Evolutionary conservation across 139 green algal species (phyloP).

Genomic region (Chlorella sp.): DNA sequence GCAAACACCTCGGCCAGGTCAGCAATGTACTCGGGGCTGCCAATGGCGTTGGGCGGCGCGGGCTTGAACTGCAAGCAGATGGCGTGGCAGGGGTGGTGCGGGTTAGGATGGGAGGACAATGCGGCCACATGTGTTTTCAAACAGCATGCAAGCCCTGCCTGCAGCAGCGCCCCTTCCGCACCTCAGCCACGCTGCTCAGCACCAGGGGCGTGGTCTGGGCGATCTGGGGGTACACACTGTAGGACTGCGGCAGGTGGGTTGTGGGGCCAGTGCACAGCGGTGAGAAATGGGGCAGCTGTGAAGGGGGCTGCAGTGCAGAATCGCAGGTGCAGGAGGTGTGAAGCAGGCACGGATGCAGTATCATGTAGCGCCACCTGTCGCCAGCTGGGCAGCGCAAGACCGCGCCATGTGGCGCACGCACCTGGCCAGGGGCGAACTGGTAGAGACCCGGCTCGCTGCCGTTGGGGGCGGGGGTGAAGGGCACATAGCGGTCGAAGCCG

Average conservation of each 20-base stretch:
- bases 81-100: too few species aligned
- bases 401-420: too few species aligned
- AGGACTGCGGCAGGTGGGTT: too few species aligned
- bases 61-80: conserved; percentile 7
- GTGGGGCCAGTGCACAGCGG: too few species aligned
- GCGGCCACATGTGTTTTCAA: too few species aligned
- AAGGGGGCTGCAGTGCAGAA: too few species aligned
- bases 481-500: neutral
- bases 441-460: neutral
- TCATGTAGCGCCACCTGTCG: too few species aligned
- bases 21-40: neutral
- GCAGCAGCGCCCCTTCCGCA: neutral
- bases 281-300: too few species aligned
- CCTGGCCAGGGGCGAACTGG: conserved; percentile 8
- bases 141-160: neutral
- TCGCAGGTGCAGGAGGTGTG: too few species aligned
- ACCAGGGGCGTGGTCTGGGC: conserved; percentile 1
- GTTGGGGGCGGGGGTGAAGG: neutral
- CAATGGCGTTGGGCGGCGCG: neutral
- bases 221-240: conserved; percentile 28
- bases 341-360: too few species aligned
- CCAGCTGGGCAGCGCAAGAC: too few species aligned
- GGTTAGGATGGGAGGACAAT: too few species aligned
- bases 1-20: conserved; percentile 1
- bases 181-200: neutral